Conservation (phyloP, 257 asterid species). For the Buddleja alternifolia region DNA sequence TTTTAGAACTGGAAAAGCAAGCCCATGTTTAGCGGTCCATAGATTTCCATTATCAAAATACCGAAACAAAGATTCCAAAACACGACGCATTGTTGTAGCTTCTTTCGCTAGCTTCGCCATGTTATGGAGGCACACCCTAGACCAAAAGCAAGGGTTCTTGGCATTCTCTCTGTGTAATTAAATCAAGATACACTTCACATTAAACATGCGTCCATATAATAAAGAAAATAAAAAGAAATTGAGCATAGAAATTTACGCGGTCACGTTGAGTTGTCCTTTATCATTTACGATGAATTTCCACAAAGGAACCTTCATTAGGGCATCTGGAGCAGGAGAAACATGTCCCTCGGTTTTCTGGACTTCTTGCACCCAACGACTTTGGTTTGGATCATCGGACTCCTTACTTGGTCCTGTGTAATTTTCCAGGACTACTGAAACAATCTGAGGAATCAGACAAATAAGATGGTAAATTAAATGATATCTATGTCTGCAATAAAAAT, state of each 20-base stretch:
- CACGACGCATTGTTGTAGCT: conserved; percentile 96
- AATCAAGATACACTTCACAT: conserved; percentile 26
- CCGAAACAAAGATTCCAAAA: conserved; percentile 89
- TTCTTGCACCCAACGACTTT: conserved; percentile 63
- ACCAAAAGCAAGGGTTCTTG: conserved; percentile 85
- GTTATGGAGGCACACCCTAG: conserved; percentile 80
- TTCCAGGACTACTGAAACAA: conserved; percentile 94
- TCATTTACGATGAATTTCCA: conserved; percentile 76
- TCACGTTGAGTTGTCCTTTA: conserved; percentile 73
- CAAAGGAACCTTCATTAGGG: conserved; percentile 57
- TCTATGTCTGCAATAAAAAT: background rate
- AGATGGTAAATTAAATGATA: conserved; percentile 13
- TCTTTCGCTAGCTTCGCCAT: conserved; percentile 98
- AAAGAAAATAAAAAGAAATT: conserved; percentile 15
- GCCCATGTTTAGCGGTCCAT: conserved; percentile 71
- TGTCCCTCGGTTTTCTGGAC: conserved; percentile 70
- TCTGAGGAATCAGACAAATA: conserved; percentile 50
- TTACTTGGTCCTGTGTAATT: conserved; percentile 66
- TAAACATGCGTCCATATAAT: conserved; percentile 5
- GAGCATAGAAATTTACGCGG: conserved; percentile 57
- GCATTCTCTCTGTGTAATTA: conserved; percentile 66
- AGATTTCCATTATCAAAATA: conserved; percentile 77
- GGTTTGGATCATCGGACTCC: conserved; percentile 51
- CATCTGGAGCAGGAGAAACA: conserved; percentile 49
- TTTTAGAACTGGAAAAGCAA: conserved; percentile 87